Percentiles rank a stretch among this genome's conserved stretches.
These are phyloP conservation scores for Saccharomycopsis sp. DNA, from an alignment of 805 yeast species.

Conservation along the genomic window DNA sequence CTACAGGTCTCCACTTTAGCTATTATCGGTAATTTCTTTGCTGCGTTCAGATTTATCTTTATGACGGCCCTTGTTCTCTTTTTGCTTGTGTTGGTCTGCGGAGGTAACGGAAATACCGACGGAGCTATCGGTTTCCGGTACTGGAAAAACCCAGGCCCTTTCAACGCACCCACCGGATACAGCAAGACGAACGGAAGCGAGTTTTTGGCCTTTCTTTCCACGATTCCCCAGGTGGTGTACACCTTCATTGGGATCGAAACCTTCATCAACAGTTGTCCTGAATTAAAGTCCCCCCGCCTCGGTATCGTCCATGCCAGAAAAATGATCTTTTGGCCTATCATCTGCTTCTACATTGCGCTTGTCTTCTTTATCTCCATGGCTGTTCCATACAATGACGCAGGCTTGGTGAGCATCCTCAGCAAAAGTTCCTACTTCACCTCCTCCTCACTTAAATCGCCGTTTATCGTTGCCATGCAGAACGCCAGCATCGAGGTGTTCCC, in stretches of 20 bases:
- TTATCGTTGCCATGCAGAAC: slow-evolving; percentile 70
- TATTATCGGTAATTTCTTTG: slow-evolving; percentile 46
- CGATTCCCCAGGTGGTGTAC: slow-evolving; percentile 57
- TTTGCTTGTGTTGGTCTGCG: slow-evolving; percentile 58
- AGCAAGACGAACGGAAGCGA: slow-evolving; percentile 44
- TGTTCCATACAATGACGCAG: slow-evolving; percentile 52
- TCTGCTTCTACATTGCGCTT: slow-evolving; percentile 53
- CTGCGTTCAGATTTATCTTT: slow-evolving; percentile 56
- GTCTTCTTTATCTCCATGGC: slow-evolving; percentile 61
- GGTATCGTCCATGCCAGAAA: slow-evolving; percentile 65
- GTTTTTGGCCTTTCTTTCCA: slow-evolving; percentile 56
- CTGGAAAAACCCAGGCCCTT: slow-evolving; percentile 68
- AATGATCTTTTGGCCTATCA: slow-evolving; percentile 62
- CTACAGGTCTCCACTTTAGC: slow-evolving; percentile 43
- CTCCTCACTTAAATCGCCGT: slow-evolving; percentile 60
- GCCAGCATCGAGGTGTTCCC: slow-evolving; percentile 65
- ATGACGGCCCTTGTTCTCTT: slow-evolving; percentile 58
- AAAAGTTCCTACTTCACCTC: slow-evolving; percentile 55
- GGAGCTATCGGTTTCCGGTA: slow-evolving; percentile 68
- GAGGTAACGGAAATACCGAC: slow-evolving; percentile 74
- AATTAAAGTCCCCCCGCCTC: slow-evolving; percentile 59
- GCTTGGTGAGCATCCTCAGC: slow-evolving; percentile 41
- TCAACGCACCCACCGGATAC: slow-evolving; percentile 39
- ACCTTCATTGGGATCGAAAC: slow-evolving; percentile 65
- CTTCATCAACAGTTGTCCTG: slow-evolving; percentile 68